A percentile compares a stretch with the other conserved stretches of the same genome.
phyloP scores from a whole-genome alignment of 1,284 basidiomycete species.

The Pseudomicrostroma phylloplanum region DNA sequence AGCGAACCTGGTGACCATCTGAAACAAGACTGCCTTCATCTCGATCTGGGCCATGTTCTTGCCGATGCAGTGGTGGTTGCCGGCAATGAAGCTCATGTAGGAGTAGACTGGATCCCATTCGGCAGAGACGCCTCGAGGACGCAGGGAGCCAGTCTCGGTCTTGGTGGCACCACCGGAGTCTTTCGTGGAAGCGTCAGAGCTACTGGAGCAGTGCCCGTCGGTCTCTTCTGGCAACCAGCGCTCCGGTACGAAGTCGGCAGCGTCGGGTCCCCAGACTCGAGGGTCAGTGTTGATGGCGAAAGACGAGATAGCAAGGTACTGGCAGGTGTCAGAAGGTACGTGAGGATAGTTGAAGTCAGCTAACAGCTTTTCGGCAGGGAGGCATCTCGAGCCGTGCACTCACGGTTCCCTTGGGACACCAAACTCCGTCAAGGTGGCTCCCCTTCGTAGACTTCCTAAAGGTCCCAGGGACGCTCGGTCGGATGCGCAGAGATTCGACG shows the following conservation, averaged over 20 bases:
- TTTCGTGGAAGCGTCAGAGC: no score
- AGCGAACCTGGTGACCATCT: neutral
- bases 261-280: slow-evolving; percentile 30
- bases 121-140: slow-evolving; percentile 16
- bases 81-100: slow-evolving; percentile 33
- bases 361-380: no score
- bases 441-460: slow-evolving; percentile 22
- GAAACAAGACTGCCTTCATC: slow-evolving; percentile 1
- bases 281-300: slow-evolving; percentile 27
- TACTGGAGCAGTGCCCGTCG: no score
- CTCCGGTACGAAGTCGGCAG: slow-evolving; percentile 34
- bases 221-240: slow-evolving; percentile 21
- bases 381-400: no score
- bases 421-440: slow-evolving; percentile 28
- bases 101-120: slow-evolving; percentile 27
- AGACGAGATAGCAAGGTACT: neutral
- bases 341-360: no score
- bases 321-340: no score
- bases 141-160: no score
- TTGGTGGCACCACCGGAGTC: no score
- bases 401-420: slow-evolving; percentile 25
- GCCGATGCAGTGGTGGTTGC: slow-evolving; percentile 38
- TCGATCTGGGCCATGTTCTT: slow-evolving; percentile 21
- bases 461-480: slow-evolving; percentile 32
- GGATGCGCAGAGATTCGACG: slow-evolving; percentile 34